phyloP scores from a whole-genome alignment of 2,329 filamentous ascomycete genomes.

The Neopestalotiopsis sp. region DNA sequence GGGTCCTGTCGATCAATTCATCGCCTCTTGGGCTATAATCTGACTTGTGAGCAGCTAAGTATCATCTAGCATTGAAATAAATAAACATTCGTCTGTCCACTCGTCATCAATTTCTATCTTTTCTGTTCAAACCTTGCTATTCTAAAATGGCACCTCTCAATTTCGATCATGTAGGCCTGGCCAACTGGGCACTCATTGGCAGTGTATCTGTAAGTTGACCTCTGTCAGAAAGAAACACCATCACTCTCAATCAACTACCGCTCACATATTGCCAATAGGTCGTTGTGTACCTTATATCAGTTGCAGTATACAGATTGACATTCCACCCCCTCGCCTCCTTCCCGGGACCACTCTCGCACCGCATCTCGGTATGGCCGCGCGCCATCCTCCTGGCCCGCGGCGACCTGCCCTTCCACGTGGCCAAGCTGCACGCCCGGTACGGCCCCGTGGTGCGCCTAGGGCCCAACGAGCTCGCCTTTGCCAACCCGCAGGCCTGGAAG shows the following conservation, averaged over 20 bases:
- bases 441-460: conserved; percentile 46
- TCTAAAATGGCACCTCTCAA: conserved; percentile 10
- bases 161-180: background rate
- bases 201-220: conserved; percentile 1
- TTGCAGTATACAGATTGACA: conserved; percentile 32
- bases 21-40: background rate
- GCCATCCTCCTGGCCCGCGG: conserved; percentile 29
- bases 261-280: conserved; percentile 15
- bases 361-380: conserved; percentile 29
- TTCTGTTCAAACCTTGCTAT: background rate
- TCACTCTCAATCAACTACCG: background rate
- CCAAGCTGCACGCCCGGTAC: conserved; percentile 40
- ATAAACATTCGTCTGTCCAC: background rate
- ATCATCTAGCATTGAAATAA: background rate
- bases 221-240: background rate
- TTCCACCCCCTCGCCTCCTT: conserved; percentile 32
- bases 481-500: conserved; percentile 42
- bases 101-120: background rate
- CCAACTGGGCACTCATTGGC: background rate
- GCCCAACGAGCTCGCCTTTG: conserved; percentile 48
- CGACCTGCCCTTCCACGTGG: conserved; percentile 29
- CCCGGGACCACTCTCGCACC: conserved; percentile 34
- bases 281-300: conserved; percentile 25
- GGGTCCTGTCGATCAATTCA: background rate
- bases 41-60: background rate